Evolutionary conservation across 352 stramenopile species (phyloP).

Genomic region (Globisporangium rhizosaccharum): DNA sequence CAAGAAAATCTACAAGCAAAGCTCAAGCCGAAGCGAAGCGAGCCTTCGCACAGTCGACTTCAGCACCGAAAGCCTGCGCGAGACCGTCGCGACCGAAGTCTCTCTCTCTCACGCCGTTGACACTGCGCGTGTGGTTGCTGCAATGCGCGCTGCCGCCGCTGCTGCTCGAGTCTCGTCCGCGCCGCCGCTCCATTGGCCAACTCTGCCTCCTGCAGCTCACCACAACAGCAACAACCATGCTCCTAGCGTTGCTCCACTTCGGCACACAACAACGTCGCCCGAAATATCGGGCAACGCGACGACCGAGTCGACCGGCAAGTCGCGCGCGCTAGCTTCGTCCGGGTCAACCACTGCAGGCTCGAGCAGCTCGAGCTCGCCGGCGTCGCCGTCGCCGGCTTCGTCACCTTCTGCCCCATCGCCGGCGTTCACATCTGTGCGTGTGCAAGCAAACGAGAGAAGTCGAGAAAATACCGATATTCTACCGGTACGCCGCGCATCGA

Average conservation of each 20-base stretch:
- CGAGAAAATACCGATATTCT: conserved; percentile 1
- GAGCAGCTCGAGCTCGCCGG: conserved; percentile 5
- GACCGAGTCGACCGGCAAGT: too few relatives aligned
- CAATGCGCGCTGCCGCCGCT: not conserved
- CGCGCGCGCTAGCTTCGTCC: conserved; percentile 1
- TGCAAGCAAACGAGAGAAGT: conserved; percentile 2
- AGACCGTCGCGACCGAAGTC: not conserved
- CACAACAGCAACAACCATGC: too few relatives aligned
- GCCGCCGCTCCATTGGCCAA: not conserved
- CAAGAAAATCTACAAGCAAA: too few relatives aligned
- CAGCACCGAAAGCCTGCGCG: not conserved
- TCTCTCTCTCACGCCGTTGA: not conserved
- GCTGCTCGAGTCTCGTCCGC: not conserved
- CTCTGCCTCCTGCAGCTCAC: too few relatives aligned
- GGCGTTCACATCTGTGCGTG: not conserved
- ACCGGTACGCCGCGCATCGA: conserved; percentile 24
- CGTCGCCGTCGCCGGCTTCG: conserved; percentile 5
- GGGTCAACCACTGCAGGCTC: conserved; percentile 7
- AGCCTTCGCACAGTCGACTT: too few relatives aligned
- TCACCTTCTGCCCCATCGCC: not conserved
- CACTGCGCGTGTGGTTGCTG: not conserved
- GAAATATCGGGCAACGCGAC: too few relatives aligned
- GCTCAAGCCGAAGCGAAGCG: too few relatives aligned
- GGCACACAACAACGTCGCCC: too few relatives aligned
- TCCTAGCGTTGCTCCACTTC: too few relatives aligned